phyloP scores from a whole-genome alignment of 164 flowering plant genomes.

The Umbellularia californica region DNA sequence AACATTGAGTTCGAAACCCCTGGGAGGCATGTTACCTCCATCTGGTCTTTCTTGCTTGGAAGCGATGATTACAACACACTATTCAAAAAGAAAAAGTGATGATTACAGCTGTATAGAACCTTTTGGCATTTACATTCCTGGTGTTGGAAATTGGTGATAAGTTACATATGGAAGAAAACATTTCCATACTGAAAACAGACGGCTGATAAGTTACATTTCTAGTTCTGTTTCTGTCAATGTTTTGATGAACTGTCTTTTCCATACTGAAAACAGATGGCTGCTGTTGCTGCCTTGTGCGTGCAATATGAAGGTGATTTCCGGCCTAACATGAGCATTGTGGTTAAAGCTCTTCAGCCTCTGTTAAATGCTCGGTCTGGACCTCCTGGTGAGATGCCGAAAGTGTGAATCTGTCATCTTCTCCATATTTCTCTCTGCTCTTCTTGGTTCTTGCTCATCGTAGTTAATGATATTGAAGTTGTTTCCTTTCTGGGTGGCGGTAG shows the following conservation, averaged over 20 bases:
- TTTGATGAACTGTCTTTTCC: not conserved
- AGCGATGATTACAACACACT: too few relatives aligned
- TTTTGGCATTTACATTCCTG: too few relatives aligned
- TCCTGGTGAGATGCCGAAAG: slow-evolving; percentile 40
- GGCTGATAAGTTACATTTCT: too few relatives aligned
- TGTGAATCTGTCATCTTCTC: slow-evolving; percentile 16
- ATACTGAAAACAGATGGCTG: slow-evolving; percentile 55
- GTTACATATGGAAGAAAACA: too few relatives aligned
- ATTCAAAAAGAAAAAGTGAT: too few relatives aligned
- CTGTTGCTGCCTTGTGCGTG: slow-evolving; percentile 80
- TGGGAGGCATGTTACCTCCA: too few relatives aligned
- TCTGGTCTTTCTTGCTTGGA: too few relatives aligned
- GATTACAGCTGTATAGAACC: too few relatives aligned
- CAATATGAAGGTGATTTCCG: slow-evolving; percentile 85
- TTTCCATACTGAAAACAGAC: too few relatives aligned
- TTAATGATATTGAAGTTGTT: not conserved
- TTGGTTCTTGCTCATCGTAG: not conserved
- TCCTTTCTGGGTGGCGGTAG: slow-evolving; percentile 12
- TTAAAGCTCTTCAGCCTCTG: slow-evolving; percentile 73
- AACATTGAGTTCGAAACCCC: too few relatives aligned
- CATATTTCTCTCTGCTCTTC: not conserved
- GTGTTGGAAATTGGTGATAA: too few relatives aligned
- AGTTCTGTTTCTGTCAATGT: too few relatives aligned
- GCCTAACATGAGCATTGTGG: slow-evolving; percentile 88
- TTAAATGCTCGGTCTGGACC: slow-evolving; percentile 56